Conservation (phyloP, 192 early-diverging fungal species). For the Coemansia sp. region DNA sequence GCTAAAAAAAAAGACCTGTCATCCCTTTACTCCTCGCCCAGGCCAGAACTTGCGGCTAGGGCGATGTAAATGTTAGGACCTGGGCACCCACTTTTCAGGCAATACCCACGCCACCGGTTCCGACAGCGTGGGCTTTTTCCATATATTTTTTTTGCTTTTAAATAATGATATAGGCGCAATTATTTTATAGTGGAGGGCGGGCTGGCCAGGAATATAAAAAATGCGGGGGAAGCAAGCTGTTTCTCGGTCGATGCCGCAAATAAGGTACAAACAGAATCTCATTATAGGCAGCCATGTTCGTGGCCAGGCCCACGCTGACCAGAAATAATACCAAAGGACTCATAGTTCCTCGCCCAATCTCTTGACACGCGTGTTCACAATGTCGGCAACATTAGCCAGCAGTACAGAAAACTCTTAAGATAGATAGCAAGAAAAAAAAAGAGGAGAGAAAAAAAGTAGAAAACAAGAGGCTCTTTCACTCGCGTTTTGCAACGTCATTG, state of each 20-base stretch:
- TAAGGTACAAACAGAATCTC: neutral
- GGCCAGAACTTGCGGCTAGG: neutral
- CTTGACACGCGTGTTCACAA: neutral
- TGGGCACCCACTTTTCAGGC: neutral
- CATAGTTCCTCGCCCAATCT: neutral
- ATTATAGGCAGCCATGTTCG: neutral
- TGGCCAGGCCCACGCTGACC: neutral
- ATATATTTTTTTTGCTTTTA: neutral
- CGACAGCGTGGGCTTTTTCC: slow-evolving; percentile 7
- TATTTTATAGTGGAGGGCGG: neutral
- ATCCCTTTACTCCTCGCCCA: neutral
- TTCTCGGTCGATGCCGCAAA: no score
- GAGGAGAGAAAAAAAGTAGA: neutral
- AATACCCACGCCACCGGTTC: slow-evolving; percentile 6
- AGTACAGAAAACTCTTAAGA: neutral
- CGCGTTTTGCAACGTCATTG: neutral
- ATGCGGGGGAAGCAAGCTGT: neutral
- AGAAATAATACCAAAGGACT: neutral
- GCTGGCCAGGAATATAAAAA: neutral
- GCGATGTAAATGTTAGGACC: neutral
- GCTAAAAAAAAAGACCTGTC: neutral
- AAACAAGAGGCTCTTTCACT: neutral
- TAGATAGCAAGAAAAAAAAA: neutral
- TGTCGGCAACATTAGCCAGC: neutral
- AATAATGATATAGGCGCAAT: neutral